Evolutionary conservation across 2,329 filamentous ascomycete species (phyloP), one percentile per base, ranked within the genome.

Genomic region (Fusarium marasasianum): DNA sequence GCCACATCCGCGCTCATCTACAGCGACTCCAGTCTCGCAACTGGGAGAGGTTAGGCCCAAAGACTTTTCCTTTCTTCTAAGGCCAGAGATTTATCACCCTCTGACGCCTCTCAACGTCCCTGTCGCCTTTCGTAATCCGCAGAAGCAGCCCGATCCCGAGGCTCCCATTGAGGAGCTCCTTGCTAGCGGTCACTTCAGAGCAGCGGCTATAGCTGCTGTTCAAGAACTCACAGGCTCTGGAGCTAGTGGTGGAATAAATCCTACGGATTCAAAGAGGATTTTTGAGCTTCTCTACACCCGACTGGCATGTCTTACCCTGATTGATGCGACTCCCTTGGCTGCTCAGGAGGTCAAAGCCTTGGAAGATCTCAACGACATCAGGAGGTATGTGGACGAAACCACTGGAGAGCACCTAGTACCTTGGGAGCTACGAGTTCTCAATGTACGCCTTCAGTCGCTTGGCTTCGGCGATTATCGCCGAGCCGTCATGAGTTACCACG

Each of bases 401-500:
- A 87, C 83, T 0, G 88, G 85, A 26, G 82, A 84, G 61, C 92
- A 93, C 79, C 87, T 97, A 1, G 93, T 96, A 1, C 96, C 96
- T 0, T 99, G 96, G 95, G 89, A 92, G 47, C 87, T 99, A 59
- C 90, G 96, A 12, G 88, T 98, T 6, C 87, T 98, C 22, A 91
- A 92, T 12, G 93, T 98, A 14, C 89, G 95, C 4, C 87, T 98
- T 26, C 94, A 97, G 76, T 94, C 94, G 0, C 89, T 98, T 51
- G 94, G 94, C 2, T 97, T 96, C 73, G 92, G 92, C 8, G 96
- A 99, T 82, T 90, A 92, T 56, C 88, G 96, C 9, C 89, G 95
- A 70, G 93, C 94, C 8, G 92, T 99, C 65, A 96, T 96, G 87
- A 93, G 93, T 50, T 94, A 97, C 80, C 97, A 98, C 80, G 95